phyloP scores from a whole-genome alignment of 139 green algal species.

The Ulvella scutata region DNA sequence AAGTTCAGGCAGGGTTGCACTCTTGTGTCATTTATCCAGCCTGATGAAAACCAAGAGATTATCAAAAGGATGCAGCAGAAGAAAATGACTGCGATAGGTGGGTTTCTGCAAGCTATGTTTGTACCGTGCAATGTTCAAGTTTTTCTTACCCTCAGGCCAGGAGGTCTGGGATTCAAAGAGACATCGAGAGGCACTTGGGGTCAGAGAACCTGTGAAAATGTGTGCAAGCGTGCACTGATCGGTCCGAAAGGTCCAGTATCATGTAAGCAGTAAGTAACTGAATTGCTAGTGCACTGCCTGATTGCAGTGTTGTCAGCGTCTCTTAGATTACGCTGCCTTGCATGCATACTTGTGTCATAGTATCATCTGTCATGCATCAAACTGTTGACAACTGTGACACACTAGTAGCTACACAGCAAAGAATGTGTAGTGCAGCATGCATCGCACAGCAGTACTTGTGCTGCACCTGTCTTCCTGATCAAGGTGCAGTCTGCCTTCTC shows the following conservation, averaged over 20 bases:
- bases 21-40: slow-evolving; percentile 64
- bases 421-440: no score
- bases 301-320: no score
- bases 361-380: no score
- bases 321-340: no score
- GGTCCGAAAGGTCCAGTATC: neutral
- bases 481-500: no score
- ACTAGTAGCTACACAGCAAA: no score
- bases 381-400: no score
- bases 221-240: neutral
- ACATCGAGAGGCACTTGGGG: neutral
- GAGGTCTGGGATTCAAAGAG: neutral
- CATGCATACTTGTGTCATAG: no score
- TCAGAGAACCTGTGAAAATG: neutral
- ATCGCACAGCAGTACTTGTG: no score
- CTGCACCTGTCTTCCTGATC: no score
- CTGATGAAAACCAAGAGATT: slow-evolving; percentile 60
- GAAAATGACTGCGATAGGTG: slow-evolving; percentile 51
- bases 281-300: neutral
- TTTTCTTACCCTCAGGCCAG: neutral
- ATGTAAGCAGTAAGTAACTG: neutral
- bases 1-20: slow-evolving; percentile 41
- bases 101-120: neutral
- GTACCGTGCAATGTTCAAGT: neutral
- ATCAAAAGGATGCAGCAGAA: slow-evolving; percentile 38